phyloP scores from a whole-genome alignment of 257 asterid species.

The Forsythia viridissima region DNA sequence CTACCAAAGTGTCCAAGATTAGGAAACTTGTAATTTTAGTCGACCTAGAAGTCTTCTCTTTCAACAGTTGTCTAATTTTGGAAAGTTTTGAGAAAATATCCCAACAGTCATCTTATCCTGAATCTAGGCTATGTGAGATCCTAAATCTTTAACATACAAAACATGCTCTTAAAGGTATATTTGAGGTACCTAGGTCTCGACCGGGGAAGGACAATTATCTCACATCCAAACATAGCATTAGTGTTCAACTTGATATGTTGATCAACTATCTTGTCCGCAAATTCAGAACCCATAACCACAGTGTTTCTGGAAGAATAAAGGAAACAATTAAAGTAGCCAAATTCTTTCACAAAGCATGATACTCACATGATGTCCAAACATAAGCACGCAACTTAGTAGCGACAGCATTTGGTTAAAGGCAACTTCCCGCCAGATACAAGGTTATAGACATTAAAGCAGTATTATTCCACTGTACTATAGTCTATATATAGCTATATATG shows the following conservation, averaged over 20 bases:
- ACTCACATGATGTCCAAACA: background rate
- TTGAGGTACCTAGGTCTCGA: background rate
- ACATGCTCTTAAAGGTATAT: background rate
- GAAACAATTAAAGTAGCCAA: slow-evolving; percentile 2
- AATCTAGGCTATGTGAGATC: background rate
- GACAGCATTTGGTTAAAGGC: slow-evolving; percentile 8
- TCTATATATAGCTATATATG: background rate
- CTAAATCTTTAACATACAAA: too few species aligned
- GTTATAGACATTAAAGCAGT: slow-evolving; percentile 11
- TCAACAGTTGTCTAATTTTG: too few species aligned
- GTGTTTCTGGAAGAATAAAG: background rate
- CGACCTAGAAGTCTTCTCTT: too few species aligned
- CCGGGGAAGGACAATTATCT: background rate
- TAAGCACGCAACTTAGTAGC: slow-evolving; percentile 3
- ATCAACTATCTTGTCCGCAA: background rate
- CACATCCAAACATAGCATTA: background rate
- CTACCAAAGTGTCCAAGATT: too few species aligned
- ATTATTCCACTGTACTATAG: slow-evolving; percentile 14
- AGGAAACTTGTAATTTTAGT: too few species aligned
- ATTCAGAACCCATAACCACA: background rate
- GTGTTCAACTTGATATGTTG: too few species aligned
- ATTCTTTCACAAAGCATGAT: slow-evolving; percentile 2
- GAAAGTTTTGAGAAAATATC: too few species aligned
- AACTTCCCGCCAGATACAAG: slow-evolving; percentile 8
- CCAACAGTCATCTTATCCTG: too few species aligned